Base-by-base conservation (phyloP, 306 rosid genomes). In the Vigna mungo region DNA sequence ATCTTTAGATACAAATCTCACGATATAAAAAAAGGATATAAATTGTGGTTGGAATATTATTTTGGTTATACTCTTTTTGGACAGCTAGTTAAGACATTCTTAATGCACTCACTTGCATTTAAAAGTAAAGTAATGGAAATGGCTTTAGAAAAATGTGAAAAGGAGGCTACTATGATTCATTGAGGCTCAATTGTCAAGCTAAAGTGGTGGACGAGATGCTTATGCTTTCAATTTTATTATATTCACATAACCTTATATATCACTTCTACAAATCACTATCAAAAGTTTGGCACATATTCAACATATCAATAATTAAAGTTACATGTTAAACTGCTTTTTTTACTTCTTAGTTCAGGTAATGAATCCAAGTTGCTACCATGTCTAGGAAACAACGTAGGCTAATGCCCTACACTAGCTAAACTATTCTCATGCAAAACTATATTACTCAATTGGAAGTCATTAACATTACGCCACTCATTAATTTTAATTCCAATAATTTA, bases 181-280 rank as follows among this genome's bases (percentile, higher is more conserved):
- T 36, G 63, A 7, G 47, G 32, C 48, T 51, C 64, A 51, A 15
- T 30, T 51, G 51, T 34, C 52, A 34, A 7, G 76, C 21, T 51
- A 21, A 76, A 74, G 82, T 74, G 74, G 78, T 74, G 74, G 78
- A 67, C 15, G 25, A 78, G 83, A 71, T 78, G 81, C 79, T 43
- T 65, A 71, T 78, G 81, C 79, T 43, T 65, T 36, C 6, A 66
- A 65, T 7, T 39, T 0, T 77, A 54, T 41, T 16, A 16, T 20
- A 23, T 58, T 9, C 30, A 11, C 68, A 73, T 20, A 25, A 65
- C 55, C 25, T 21, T 21, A 56, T 53, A 10, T 37, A 58, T 73
- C 32, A 47, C 48, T 7, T 34, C 36, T 2, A 2, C 30, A 52
- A 39, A 39, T 55, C 70, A 52, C 23, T 17, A 13, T 66, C 80